phyloP scores from a whole-genome alignment of 2,329 filamentous ascomycete species.

The Onygenales sp. region DNA sequence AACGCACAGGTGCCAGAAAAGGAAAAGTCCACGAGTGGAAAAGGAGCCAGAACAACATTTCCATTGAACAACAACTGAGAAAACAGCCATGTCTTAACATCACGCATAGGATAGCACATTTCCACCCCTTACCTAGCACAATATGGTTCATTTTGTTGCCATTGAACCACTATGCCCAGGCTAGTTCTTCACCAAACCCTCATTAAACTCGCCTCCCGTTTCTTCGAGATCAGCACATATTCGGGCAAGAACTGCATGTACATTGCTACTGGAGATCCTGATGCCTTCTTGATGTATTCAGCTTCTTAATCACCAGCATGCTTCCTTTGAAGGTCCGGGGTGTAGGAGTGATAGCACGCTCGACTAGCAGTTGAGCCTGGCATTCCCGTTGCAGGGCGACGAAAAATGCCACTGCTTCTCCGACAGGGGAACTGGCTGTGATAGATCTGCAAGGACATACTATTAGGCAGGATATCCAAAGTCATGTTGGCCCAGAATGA shows the following conservation, averaged over 20 bases:
- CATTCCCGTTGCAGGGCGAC: conserved; percentile 59
- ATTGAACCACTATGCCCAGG: background rate
- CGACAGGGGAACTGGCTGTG: conserved; percentile 60
- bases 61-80: too few species aligned
- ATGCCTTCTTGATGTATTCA: conserved; percentile 14
- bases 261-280: conserved; percentile 32
- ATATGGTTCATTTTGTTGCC: background rate
- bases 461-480: too few species aligned
- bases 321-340: conserved; percentile 37
- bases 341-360: conserved; percentile 50
- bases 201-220: background rate
- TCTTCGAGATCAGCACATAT: conserved; percentile 28
- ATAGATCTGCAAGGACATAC: conserved; percentile 34
- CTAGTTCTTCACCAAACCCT: too few species aligned
- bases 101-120: too few species aligned
- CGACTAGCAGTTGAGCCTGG: conserved; percentile 56
- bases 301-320: conserved; percentile 47
- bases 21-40: too few species aligned
- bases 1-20: too few species aligned
- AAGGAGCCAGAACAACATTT: too few species aligned
- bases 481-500: too few species aligned
- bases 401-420: conserved; percentile 64
- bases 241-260: conserved; percentile 46
- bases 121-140: background rate
- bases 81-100: too few species aligned